These are phyloP conservation scores for Letharia columbiana DNA, from an alignment of 495 filamentous ascomycete genomes.

Conservation along the genomic window DNA sequence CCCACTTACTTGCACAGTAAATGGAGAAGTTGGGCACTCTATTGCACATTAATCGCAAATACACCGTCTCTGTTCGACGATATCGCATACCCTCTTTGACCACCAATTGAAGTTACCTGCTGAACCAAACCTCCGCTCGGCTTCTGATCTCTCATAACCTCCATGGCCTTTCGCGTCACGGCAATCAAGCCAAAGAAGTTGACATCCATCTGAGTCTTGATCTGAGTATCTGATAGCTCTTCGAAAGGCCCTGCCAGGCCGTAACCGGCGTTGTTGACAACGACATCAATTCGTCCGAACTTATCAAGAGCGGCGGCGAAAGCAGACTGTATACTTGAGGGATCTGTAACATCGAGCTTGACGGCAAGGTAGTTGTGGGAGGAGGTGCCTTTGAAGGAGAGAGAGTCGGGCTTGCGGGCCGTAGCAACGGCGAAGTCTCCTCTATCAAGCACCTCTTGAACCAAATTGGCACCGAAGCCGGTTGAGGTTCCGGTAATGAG, in stretches of 20 bases:
- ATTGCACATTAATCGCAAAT: not conserved
- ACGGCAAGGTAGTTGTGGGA: constrained; percentile 22
- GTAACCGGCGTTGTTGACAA: constrained; percentile 37
- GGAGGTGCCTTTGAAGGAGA: constrained; percentile 24
- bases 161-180: constrained; percentile 37
- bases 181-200: constrained; percentile 26
- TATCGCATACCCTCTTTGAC: constrained; percentile 28
- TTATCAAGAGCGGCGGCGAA: constrained; percentile 26
- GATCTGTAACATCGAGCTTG: constrained; percentile 29
- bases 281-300: constrained; percentile 32
- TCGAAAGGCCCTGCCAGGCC: constrained; percentile 21
- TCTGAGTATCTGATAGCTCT: constrained; percentile 19
- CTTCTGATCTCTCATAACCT: constrained; percentile 35
- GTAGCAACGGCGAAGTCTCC: constrained; percentile 37
- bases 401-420: constrained; percentile 29
- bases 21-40: constrained; percentile 32
- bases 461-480: constrained; percentile 33
- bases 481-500: constrained; percentile 35
- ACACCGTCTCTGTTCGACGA: not conserved
- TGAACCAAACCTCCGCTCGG: constrained; percentile 36
- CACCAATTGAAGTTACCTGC: constrained; percentile 38
- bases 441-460: constrained; percentile 30
- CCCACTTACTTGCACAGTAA: constrained; percentile 37
- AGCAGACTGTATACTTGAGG: constrained; percentile 25
- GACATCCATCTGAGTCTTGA: constrained; percentile 24